phyloP scores from a whole-genome alignment of 257 asterid genomes.

The Scutellaria barbata region DNA sequence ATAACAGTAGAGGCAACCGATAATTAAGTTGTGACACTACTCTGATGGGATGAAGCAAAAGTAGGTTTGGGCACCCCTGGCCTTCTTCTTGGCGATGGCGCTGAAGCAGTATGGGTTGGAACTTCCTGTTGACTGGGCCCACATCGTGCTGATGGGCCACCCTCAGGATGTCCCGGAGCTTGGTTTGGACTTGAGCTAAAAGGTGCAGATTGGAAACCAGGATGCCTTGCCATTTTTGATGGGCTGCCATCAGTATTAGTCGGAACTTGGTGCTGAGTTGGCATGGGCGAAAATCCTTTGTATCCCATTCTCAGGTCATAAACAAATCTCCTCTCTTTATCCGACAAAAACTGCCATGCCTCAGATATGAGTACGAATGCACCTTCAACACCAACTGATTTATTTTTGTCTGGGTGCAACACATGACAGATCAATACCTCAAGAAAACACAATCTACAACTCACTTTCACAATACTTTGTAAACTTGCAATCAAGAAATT shows the following conservation, averaged over 20 bases:
- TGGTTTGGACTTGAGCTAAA: too few relatives aligned
- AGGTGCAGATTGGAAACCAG: too few relatives aligned
- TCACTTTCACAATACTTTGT: rapidly evolving
- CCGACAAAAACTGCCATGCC: constrained; percentile 1
- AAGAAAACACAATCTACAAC: too few relatives aligned
- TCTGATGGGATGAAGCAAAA: constrained; percentile 12
- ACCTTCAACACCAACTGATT: constrained; percentile 4
- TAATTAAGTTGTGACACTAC: constrained; percentile 25
- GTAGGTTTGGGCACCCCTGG: not conserved
- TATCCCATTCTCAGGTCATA: not conserved
- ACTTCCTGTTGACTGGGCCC: not conserved
- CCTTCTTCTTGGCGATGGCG: not conserved
- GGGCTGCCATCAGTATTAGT: not conserved
- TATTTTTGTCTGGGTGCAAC: not conserved
- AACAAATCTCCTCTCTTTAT: not conserved
- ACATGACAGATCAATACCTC: not conserved
- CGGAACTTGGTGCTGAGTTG: not conserved
- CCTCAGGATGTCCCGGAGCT: too few relatives aligned
- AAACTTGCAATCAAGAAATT: not conserved
- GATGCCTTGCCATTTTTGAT: too few relatives aligned
- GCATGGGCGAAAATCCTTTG: not conserved
- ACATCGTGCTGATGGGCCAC: not conserved
- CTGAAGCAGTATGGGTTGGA: constrained; percentile 11
- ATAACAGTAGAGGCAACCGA: constrained; percentile 32
- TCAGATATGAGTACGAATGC: not conserved